Evolutionary conservation across 140 eudicot species (phyloP), one percentile per base, ranked within the genome.

Genomic region (Stevia rebaudiana): DNA sequence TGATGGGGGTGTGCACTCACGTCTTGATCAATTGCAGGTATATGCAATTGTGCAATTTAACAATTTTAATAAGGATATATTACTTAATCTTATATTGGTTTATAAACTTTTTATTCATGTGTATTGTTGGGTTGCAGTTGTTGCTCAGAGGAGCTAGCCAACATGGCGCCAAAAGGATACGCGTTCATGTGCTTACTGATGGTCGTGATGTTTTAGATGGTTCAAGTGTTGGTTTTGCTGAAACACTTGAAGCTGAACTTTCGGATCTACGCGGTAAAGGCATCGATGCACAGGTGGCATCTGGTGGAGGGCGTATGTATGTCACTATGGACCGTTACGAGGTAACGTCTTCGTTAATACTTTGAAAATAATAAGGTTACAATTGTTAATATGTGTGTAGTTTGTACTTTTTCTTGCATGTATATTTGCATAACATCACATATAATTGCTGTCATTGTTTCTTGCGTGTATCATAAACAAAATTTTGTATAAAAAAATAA

Each of bases 201-300:
- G 98, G 98, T 0, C 98, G 98, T 76, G 98, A 92, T 79, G 98
- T 92, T 65, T 67, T 92, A 82, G 98, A 92, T 72, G 98, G 98
- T 24, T 82, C 96, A 49, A 92, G 95, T 76, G 78, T 92, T 12
- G 96, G 86, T 63, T 92, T 92, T 76, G 89, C 86, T 35, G 98
- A 92, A 72, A 88, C 79, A 6, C 96, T 92, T 47, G 96, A 92
- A 71, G 77, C 77, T 21, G 96, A 88, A 75, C 87, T 92, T 43
- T 75, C 81, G 42, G 68, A 78, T 11, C 67, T 92, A 17, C 88
- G 95, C n/a, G 78, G 76, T 60, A 81, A 85, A 67, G 98, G 96
- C 37, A 52, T 92, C 50, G 98, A 88, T 81, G 96, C 98, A 0
- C 79, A 78, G 75, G 76, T 92, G 64, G 98, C 98, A 65, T 92